Percentiles rank a stretch among this genome's conserved stretches.
phyloP scores from a whole-genome alignment of 345 rosid genomes.

The Cochlearia excelsa region DNA sequence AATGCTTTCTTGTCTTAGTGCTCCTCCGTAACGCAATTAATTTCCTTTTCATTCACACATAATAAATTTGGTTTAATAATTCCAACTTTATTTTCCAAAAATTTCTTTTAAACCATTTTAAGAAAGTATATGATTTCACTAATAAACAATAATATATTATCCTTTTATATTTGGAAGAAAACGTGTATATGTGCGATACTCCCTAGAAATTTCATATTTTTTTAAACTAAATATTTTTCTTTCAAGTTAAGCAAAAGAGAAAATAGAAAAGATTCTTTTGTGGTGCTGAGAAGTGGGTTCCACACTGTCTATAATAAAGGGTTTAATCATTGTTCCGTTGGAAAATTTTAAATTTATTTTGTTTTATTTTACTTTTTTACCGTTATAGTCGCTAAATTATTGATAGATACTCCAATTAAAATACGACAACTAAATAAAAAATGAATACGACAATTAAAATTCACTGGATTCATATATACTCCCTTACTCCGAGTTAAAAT shows the following conservation, averaged over 20 bases:
- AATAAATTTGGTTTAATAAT: slow-evolving; percentile 10
- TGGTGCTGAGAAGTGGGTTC: slow-evolving; percentile 38
- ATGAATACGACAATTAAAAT: background rate
- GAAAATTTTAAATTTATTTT: slow-evolving; percentile 6
- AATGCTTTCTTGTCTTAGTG: slow-evolving; percentile 48
- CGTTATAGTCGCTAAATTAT: slow-evolving; percentile 20
- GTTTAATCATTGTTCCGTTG: slow-evolving; percentile 30
- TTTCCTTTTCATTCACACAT: slow-evolving; percentile 31
- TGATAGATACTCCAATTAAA: background rate
- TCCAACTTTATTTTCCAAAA: slow-evolving; percentile 11
- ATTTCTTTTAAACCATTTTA: slow-evolving; percentile 22
- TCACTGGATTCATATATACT: slow-evolving; percentile 10
- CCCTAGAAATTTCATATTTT: background rate
- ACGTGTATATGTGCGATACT: slow-evolving; percentile 12
- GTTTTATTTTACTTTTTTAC: background rate
- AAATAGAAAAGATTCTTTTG: slow-evolving; percentile 12
- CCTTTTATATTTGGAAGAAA: slow-evolving; percentile 20
- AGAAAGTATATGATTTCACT: slow-evolving; percentile 6
- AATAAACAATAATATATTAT: background rate
- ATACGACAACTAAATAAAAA: background rate
- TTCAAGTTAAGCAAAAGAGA: slow-evolving; percentile 25
- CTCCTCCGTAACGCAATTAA: slow-evolving; percentile 41
- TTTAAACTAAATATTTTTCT: background rate
- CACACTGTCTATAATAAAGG: slow-evolving; percentile 35
- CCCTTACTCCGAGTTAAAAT: background rate